Evolutionary conservation across 1,139 yeast species (phyloP).

Genomic region (Diutina pseudorugosa): DNA sequence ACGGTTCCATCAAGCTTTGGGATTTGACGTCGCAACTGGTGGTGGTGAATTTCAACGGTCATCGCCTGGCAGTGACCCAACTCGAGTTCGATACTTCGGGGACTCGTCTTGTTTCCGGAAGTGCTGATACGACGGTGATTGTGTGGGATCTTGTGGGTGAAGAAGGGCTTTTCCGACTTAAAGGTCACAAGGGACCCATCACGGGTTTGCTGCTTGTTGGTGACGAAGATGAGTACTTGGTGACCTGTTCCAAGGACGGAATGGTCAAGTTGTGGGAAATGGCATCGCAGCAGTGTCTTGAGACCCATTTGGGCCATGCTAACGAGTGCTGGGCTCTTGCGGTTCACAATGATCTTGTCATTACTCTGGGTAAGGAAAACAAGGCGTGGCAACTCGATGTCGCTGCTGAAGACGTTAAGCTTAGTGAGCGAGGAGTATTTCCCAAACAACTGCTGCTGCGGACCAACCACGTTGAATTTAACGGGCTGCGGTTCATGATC

Average conservation of each 20-base stretch:
- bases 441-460: conserved; percentile 75
- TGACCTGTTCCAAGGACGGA: conserved; percentile 83
- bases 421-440: conserved; percentile 52
- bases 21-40: conserved; percentile 72
- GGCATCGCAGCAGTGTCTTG: conserved; percentile 79
- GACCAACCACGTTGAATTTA: conserved; percentile 38
- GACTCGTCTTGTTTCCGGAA: conserved; percentile 76
- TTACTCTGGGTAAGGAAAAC: conserved; percentile 77
- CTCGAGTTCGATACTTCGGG: conserved; percentile 70
- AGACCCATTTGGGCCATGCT: conserved; percentile 87
- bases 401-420: conserved; percentile 35
- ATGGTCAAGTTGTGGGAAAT: conserved; percentile 88
- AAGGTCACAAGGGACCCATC: conserved; percentile 84
- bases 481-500: conserved; percentile 36
- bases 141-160: conserved; percentile 95
- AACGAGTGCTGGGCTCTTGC: conserved; percentile 89
- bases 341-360: conserved; percentile 25
- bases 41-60: conserved; percentile 76
- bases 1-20: conserved; percentile 90
- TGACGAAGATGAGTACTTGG: conserved; percentile 49
- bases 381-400: conserved; percentile 71
- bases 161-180: conserved; percentile 72
- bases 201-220: conserved; percentile 53
- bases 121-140: conserved; percentile 71
- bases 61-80: conserved; percentile 59